Conservation (phyloP, 202 grass and related monocot species). For the Tripidium arundinaceum region DNA sequence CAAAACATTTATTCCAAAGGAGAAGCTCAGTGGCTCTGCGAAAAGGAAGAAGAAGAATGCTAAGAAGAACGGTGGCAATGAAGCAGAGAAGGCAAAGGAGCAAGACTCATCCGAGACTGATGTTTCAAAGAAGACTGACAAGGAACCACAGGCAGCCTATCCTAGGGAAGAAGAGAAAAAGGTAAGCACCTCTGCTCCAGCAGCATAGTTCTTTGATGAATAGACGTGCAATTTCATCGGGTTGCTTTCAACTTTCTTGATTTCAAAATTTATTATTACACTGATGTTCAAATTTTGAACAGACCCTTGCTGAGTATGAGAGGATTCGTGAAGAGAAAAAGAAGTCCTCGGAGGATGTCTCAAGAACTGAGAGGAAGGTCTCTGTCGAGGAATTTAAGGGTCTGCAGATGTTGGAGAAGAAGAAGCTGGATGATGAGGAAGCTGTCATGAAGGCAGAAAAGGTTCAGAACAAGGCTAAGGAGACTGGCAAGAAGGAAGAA, state of each 20-base stretch:
- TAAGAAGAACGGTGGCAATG: not conserved
- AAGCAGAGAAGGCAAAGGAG: not conserved
- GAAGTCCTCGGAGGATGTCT: slow-evolving; percentile 1
- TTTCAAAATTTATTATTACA: not conserved
- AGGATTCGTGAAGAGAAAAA: slow-evolving; percentile 38
- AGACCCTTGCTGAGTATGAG: slow-evolving; percentile 63
- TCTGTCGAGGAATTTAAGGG: slow-evolving; percentile 23
- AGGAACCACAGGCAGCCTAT: not conserved
- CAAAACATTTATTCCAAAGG: fast-evolving
- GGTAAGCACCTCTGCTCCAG: not conserved
- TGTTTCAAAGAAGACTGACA: not conserved
- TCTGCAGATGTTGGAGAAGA: slow-evolving; percentile 25
- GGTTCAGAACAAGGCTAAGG: not conserved
- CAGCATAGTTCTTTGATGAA: not conserved
- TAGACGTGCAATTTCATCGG: not conserved
- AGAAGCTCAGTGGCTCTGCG: not conserved
- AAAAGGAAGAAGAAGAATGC: slow-evolving; percentile 25
- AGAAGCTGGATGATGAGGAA: slow-evolving; percentile 41
- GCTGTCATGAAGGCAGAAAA: slow-evolving; percentile 22
- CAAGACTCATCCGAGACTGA: not conserved
- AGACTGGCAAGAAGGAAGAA: not conserved
- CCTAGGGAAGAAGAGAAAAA: slow-evolving; percentile 2
- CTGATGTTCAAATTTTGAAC: not conserved
- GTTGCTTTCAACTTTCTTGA: not conserved
- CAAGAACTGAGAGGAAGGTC: slow-evolving; percentile 26